These are phyloP conservation scores for Diaporthe capsici DNA, from an alignment of 2,329 filamentous ascomycete genomes.

Conservation along the genomic window DNA sequence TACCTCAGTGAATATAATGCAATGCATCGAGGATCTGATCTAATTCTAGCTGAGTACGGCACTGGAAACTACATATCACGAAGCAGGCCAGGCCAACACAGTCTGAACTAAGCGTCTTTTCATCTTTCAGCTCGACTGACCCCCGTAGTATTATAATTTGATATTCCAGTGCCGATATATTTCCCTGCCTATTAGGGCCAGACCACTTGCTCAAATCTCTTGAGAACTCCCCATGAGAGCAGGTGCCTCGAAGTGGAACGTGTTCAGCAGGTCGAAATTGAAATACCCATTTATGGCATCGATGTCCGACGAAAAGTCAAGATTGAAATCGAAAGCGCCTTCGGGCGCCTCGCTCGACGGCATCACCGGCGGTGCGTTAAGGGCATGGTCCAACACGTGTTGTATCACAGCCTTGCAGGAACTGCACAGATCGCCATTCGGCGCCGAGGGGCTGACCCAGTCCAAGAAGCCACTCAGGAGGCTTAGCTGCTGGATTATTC, in stretches of 20 bases:
- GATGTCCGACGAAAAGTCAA: slow-evolving; percentile 41
- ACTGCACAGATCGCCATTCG: slow-evolving; percentile 63
- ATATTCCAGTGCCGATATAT: background rate
- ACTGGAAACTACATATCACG: no score
- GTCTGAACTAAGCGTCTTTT: accelerated
- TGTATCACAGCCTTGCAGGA: slow-evolving; percentile 64
- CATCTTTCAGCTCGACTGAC: no score
- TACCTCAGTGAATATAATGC: background rate
- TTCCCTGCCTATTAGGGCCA: background rate
- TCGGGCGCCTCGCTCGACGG: slow-evolving; percentile 43
- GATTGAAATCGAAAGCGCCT: slow-evolving; percentile 51
- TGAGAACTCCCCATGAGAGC: background rate
- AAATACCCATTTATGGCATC: slow-evolving; percentile 50
- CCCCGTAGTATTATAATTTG: no score
- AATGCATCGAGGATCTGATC: background rate
- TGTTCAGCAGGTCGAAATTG: slow-evolving; percentile 64
- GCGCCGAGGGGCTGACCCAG: slow-evolving; percentile 63
- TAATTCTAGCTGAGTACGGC: no score
- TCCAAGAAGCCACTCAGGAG: slow-evolving; percentile 65
- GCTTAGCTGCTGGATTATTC: slow-evolving; percentile 66
- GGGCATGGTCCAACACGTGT: slow-evolving; percentile 63
- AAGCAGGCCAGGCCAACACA: no score
- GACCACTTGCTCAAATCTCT: background rate
- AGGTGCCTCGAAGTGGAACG: slow-evolving; percentile 55
- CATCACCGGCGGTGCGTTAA: slow-evolving; percentile 53